Evolutionary conservation across 164 flowering plant genomes (phyloP).

Genomic region (Nelumbo lutea): DNA sequence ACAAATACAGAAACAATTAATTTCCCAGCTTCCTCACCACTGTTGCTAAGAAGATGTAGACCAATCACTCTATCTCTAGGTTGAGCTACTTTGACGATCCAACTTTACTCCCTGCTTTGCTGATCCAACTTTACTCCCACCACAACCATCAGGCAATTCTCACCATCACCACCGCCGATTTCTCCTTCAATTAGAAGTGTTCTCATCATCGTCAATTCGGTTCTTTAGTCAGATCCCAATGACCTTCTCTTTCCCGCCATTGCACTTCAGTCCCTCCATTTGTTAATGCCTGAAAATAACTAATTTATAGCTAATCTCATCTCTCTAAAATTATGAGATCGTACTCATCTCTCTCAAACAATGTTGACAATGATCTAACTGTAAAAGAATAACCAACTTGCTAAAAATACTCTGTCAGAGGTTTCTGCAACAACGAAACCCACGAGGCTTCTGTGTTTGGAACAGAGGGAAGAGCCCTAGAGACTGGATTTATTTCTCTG

Average conservation of each 20-base stretch:
- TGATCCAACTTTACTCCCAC: slow-evolving; percentile 82
- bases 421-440: no score
- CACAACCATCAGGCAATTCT: slow-evolving; percentile 55
- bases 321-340: no score
- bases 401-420: no score
- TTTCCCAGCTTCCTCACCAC: slow-evolving; percentile 26
- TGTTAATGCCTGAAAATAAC: neutral
- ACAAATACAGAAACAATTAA: neutral
- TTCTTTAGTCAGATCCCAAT: neutral
- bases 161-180: slow-evolving; percentile 1
- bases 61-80: slow-evolving; percentile 83
- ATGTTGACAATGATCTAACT: no score
- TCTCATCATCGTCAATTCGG: neutral
- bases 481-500: no score
- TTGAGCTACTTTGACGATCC: slow-evolving; percentile 86
- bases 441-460: no score
- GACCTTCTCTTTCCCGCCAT: neutral
- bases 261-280: neutral
- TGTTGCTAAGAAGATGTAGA: slow-evolving; percentile 60
- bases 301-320: neutral
- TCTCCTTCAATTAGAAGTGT: slow-evolving; percentile 11
- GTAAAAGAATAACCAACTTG: no score
- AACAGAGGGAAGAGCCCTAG: no score
- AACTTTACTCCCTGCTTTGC: slow-evolving; percentile 74
- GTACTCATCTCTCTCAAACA: no score